phyloP scores from a whole-genome alignment of 2,329 filamentous ascomycete species.

The Trichophaea hybrida region DNA sequence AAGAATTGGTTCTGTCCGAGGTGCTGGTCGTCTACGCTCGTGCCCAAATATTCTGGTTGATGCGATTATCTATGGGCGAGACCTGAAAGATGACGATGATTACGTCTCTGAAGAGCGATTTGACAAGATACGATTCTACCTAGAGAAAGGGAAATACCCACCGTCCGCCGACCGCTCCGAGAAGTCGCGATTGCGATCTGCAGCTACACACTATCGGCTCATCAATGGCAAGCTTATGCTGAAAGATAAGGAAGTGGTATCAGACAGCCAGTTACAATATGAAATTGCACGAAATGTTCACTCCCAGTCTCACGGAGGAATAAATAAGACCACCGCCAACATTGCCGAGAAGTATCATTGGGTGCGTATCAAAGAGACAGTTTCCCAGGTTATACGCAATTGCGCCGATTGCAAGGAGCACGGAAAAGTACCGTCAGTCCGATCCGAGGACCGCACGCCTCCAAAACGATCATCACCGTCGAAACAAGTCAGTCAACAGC shows the following conservation, averaged over 20 bases:
- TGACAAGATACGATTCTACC: constrained; percentile 95
- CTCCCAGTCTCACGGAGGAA: constrained; percentile 64
- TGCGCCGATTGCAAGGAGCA: constrained; percentile 79
- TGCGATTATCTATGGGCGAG: constrained; percentile 45
- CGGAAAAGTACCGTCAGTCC: constrained; percentile 41
- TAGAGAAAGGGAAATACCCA: constrained; percentile 88
- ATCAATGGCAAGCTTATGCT: constrained; percentile 72
- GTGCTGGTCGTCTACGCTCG: constrained; percentile 39
- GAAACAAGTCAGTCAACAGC: constrained; percentile 9
- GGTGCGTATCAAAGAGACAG: constrained; percentile 96
- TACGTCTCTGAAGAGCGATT: constrained; percentile 75
- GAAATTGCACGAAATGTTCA: constrained; percentile 73
- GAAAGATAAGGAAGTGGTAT: constrained; percentile 94
- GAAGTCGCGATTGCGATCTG: constrained; percentile 84
- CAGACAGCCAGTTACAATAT: constrained; percentile 77
- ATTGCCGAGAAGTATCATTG: constrained; percentile 94
- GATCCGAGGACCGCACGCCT: constrained; percentile 13
- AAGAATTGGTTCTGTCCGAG: constrained; percentile 51
- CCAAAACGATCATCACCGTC: constrained; percentile 6
- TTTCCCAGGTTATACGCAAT: constrained; percentile 83
- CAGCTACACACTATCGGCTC: constrained; percentile 89
- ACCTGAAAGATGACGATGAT: constrained; percentile 44
- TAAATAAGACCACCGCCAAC: constrained; percentile 93
- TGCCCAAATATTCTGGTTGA: constrained; percentile 36
- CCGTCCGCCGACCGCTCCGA: constrained; percentile 85